Evolutionary conservation across 2,329 filamentous ascomycete species (phyloP).

Genomic region (Xylariaceae sp.): DNA sequence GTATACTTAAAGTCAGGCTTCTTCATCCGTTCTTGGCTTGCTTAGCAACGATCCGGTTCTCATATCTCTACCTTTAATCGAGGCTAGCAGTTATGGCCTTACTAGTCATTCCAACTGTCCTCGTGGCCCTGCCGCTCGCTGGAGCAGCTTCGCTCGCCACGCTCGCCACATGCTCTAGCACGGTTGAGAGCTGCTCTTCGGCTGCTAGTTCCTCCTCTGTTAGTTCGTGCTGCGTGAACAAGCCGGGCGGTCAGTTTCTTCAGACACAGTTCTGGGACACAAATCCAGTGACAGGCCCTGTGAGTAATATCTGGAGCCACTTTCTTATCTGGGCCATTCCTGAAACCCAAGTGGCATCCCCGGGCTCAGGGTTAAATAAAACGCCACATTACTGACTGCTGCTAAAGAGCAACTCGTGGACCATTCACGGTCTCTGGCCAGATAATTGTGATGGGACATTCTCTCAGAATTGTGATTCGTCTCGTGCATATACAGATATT

Average conservation of each 20-base stretch:
- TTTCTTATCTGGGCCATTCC: too few relatives aligned
- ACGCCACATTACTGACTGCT: too few relatives aligned
- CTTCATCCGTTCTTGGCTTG: slow-evolving; percentile 11
- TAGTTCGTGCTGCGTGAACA: slow-evolving; percentile 73
- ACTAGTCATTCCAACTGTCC: slow-evolving; percentile 1
- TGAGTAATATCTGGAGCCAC: too few relatives aligned
- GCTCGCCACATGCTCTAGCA: slow-evolving; percentile 18
- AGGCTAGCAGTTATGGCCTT: background rate
- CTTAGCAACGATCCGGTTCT: slow-evolving; percentile 9
- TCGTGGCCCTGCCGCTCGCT: slow-evolving; percentile 9
- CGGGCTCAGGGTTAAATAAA: too few relatives aligned
- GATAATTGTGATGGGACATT: slow-evolving; percentile 74
- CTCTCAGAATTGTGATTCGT: slow-evolving; percentile 67
- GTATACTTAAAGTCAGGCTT: background rate
- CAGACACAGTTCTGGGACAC: slow-evolving; percentile 83
- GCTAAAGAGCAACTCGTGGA: slow-evolving; percentile 73
- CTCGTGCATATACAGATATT: slow-evolving; percentile 69
- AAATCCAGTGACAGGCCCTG: slow-evolving; percentile 68
- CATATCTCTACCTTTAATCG: background rate
- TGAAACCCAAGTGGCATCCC: too few relatives aligned
- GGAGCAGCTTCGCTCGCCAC: background rate
- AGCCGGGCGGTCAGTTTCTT: slow-evolving; percentile 72
- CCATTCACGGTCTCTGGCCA: slow-evolving; percentile 73
- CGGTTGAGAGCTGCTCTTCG: slow-evolving; percentile 33
- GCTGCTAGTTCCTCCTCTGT: slow-evolving; percentile 46